Percentiles rank a stretch among this genome's conserved stretches.
Conservation (phyloP, 805 yeast genomes). For the Cyberlindnera galapagoensis region DNA sequence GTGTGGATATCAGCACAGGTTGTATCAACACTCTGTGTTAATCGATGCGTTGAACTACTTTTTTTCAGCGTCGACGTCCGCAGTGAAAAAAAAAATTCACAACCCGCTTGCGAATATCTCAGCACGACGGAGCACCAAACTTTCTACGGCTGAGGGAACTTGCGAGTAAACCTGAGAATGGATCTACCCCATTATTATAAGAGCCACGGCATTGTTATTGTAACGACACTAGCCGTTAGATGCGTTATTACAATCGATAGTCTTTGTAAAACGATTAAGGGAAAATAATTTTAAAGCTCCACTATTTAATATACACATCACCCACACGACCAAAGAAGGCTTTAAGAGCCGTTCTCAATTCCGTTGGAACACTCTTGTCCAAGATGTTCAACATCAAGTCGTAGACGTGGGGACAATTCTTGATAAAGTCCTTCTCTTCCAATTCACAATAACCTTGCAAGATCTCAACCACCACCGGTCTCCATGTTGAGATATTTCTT, state of each 20-base stretch:
- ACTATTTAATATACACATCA: conserved; percentile 33
- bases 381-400: conserved; percentile 51
- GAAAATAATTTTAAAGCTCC: conserved; percentile 1
- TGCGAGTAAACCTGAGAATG: too few relatives aligned
- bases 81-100: conserved; percentile 7
- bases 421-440: conserved; percentile 62
- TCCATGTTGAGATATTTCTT: conserved; percentile 78
- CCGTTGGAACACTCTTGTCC: conserved; percentile 54
- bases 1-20: too few relatives aligned
- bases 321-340: conserved; percentile 54
- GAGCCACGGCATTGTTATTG: too few relatives aligned
- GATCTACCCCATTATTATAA: too few relatives aligned
- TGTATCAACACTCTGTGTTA: too few relatives aligned
- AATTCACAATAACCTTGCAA: conserved; percentile 75
- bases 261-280: not conserved
- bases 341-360: conserved; percentile 54
- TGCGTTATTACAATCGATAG: too few relatives aligned
- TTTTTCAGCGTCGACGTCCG: conserved; percentile 19
- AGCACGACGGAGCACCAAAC: conserved; percentile 12
- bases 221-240: too few relatives aligned
- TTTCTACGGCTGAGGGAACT: too few relatives aligned
- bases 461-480: conserved; percentile 88
- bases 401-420: conserved; percentile 55
- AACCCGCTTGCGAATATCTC: conserved; percentile 11
- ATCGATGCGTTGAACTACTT: too few relatives aligned